These are phyloP conservation scores for Coemansia sp. DNA, from an alignment of 192 early-diverging fungal species.

Conservation along the genomic window DNA sequence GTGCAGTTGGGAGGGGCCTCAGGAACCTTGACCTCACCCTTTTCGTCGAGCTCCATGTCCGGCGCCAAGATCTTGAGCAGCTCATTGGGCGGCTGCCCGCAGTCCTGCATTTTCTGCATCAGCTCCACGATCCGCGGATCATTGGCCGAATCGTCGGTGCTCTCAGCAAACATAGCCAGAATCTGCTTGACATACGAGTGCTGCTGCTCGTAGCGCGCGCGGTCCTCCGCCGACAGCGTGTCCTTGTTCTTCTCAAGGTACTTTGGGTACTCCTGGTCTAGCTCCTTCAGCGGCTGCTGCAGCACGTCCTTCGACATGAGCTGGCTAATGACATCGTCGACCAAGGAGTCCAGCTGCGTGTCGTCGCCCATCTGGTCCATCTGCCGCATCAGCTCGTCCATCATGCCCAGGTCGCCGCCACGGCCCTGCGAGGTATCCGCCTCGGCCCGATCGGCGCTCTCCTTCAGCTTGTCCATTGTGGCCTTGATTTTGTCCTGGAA, in stretches of 20 bases:
- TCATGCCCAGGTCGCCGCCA: constrained; percentile 66
- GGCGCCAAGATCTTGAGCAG: constrained; percentile 90
- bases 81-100: constrained; percentile 91
- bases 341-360: constrained; percentile 80
- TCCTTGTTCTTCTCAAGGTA: constrained; percentile 82
- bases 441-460: constrained; percentile 81
- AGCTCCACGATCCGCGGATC: constrained; percentile 83
- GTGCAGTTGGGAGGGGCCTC: constrained; percentile 41
- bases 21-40: constrained; percentile 67
- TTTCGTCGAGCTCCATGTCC: constrained; percentile 80
- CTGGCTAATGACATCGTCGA: constrained; percentile 88
- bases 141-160: constrained; percentile 58
- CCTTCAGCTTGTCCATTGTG: constrained; percentile 87
- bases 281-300: constrained; percentile 94
- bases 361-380: constrained; percentile 75
- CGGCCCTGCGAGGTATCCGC: constrained; percentile 53
- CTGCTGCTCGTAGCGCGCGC: constrained; percentile 77
- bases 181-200: constrained; percentile 77
- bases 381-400: constrained; percentile 86
- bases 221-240: constrained; percentile 69
- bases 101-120: constrained; percentile 98
- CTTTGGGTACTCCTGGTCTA: constrained; percentile 83
- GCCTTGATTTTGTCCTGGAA: constrained; percentile 91
- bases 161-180: constrained; percentile 72
- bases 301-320: constrained; percentile 92